These are phyloP conservation scores for Fusarium cyanostomum DNA, from an alignment of 2,329 filamentous ascomycete genomes.

Conservation along the genomic window DNA sequence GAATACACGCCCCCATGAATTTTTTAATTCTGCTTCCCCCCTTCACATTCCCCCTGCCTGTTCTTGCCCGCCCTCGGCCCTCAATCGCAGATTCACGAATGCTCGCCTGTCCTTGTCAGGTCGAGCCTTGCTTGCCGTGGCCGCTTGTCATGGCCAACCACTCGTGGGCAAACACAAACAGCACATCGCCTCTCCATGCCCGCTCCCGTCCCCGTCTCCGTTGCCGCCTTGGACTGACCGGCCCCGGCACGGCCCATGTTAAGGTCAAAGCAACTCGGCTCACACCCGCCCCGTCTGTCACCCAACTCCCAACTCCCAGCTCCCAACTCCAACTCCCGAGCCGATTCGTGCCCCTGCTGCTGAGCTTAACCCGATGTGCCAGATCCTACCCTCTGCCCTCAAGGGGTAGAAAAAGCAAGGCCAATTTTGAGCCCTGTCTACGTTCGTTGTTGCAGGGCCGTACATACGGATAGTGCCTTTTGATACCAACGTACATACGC, in stretches of 20 bases:
- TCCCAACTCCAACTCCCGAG: slow-evolving; percentile 11
- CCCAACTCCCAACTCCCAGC: too few species aligned
- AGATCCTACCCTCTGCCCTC: slow-evolving; percentile 40
- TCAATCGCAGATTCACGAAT: slow-evolving; percentile 8
- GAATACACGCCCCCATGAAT: slow-evolving; percentile 20
- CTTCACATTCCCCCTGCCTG: slow-evolving; percentile 4
- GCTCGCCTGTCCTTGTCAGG: slow-evolving; percentile 10
- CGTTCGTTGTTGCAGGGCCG: slow-evolving; percentile 32
- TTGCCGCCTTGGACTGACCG: slow-evolving; percentile 31
- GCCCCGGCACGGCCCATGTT: slow-evolving; percentile 38
- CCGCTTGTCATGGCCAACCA: slow-evolving; percentile 9
- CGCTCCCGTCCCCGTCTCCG: slow-evolving; percentile 23
- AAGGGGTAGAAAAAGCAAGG: slow-evolving; percentile 43
- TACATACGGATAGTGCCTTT: slow-evolving; percentile 7
- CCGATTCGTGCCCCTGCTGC: slow-evolving; percentile 16
- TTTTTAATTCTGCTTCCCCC: neutral
- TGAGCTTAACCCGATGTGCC: slow-evolving; percentile 40
- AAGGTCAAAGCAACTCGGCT: slow-evolving; percentile 25
- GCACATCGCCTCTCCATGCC: slow-evolving; percentile 33
- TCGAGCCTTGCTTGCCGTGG: too few species aligned
- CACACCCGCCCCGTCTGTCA: slow-evolving; percentile 33
- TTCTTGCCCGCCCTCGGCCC: slow-evolving; percentile 1
- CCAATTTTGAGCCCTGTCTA: slow-evolving; percentile 33
- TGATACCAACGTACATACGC: slow-evolving; percentile 11
- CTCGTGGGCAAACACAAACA: slow-evolving; percentile 16